A percentile compares a stretch with the other conserved stretches of the same genome.
Evolutionary conservation across 1,284 basidiomycete species (phyloP).

Genomic region (Golubevia sp.): DNA sequence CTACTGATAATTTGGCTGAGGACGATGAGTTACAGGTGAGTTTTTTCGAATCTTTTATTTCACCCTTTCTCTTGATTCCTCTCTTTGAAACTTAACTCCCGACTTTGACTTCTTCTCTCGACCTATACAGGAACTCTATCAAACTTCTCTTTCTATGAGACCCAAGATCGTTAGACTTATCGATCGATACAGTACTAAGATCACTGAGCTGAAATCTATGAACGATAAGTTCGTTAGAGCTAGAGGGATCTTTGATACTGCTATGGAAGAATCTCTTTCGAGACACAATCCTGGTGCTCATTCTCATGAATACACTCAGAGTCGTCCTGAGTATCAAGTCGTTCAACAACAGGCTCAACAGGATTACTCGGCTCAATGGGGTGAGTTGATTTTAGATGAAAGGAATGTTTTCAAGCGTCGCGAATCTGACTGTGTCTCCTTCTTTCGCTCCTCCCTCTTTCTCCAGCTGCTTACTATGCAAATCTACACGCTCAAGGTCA

Average conservation of each 20-base stretch:
- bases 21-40: conserved; percentile 88
- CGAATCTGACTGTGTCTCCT: too few species aligned
- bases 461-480: conserved; percentile 5
- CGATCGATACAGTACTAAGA: conserved; percentile 75
- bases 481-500: not conserved
- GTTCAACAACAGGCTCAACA: not conserved
- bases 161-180: conserved; percentile 95
- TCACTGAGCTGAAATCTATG: conserved; percentile 77
- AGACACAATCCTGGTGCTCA: conserved; percentile 66
- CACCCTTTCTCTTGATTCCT: too few species aligned
- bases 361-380: not conserved
- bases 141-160: conserved; percentile 81
- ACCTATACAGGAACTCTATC: conserved; percentile 77
- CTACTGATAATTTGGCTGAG: conserved; percentile 81
- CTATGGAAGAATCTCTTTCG: conserved; percentile 87
- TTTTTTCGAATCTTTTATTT: not conserved
- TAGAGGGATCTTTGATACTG: conserved; percentile 78
- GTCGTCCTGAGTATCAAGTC: conserved; percentile 11
- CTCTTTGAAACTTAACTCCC: too few species aligned
- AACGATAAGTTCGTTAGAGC: conserved; percentile 85
- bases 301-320: conserved; percentile 8
- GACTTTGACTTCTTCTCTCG: conserved; percentile 2
- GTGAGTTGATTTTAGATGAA: too few species aligned
- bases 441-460: conserved; percentile 5
- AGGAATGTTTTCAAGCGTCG: too few species aligned